Conservation (phyloP, 371 early-diverging fungal genomes). For the Mucor saturninus region DNA sequence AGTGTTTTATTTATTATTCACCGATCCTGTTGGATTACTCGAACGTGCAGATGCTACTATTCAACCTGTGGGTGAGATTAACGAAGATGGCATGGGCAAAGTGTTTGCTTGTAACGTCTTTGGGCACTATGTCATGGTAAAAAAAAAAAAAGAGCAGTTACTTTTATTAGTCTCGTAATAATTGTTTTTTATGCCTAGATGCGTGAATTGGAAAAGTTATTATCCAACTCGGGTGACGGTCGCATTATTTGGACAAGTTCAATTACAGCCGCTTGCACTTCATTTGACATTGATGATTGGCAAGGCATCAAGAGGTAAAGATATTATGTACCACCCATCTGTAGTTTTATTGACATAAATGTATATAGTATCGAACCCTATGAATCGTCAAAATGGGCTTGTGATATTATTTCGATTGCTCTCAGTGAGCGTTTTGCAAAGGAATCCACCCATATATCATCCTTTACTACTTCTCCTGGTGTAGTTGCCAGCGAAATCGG, state of each 20-base stretch:
- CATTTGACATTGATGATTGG: conserved; percentile 68
- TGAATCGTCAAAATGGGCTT: conserved; percentile 81
- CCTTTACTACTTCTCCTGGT: conserved; percentile 73
- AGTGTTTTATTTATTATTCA: conserved; percentile 53
- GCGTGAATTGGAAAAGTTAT: conserved; percentile 57
- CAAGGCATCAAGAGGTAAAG: conserved; percentile 68
- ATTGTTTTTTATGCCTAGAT: conserved; percentile 38
- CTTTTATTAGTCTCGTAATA: no score
- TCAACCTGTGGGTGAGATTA: conserved; percentile 66
- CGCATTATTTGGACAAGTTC: conserved; percentile 89
- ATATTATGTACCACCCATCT: neutral
- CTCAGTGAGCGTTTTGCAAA: conserved; percentile 54
- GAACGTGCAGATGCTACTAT: conserved; percentile 69
- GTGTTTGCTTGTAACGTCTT: conserved; percentile 86
- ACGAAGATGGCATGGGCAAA: conserved; percentile 72
- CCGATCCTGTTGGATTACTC: conserved; percentile 64
- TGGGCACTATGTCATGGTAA: conserved; percentile 87
- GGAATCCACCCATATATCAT: conserved; percentile 33
- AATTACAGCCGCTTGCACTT: conserved; percentile 55
- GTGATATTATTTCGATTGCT: conserved; percentile 63
- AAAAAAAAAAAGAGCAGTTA: no score
- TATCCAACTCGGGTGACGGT: conserved; percentile 55
- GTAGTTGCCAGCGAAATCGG: conserved; percentile 73
- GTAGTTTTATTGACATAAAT: neutral
- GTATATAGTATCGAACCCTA: conserved; percentile 59